Percentiles rank a stretch among this genome's conserved stretches.
phyloP scores from a whole-genome alignment of 495 filamentous ascomycete species.

The Neurospora terricola region DNA sequence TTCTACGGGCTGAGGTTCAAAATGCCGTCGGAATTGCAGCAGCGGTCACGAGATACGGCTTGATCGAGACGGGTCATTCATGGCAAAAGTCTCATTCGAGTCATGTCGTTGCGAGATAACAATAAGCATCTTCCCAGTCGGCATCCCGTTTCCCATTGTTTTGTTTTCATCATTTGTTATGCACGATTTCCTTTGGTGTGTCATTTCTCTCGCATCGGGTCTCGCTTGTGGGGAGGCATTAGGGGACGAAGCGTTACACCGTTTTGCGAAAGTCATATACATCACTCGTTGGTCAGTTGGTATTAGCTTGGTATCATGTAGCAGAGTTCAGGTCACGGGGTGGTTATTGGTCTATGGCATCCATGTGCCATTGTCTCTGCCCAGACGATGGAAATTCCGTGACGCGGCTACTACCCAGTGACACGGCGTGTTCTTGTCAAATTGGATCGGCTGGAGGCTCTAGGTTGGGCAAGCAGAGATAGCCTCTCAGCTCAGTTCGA shows the following conservation, averaged over 20 bases:
- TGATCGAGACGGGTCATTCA: neutral
- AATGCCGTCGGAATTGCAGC: constrained; percentile 5
- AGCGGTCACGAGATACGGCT: constrained; percentile 8
- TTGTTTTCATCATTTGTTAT: constrained; percentile 15
- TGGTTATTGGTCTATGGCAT: neutral
- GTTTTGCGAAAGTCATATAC: neutral
- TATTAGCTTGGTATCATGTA: neutral
- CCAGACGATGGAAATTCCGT: neutral
- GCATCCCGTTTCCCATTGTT: constrained; percentile 9
- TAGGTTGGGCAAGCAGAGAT: neutral
- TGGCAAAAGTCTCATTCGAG: constrained; percentile 1
- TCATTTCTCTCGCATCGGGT: constrained; percentile 23
- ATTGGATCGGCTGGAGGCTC: neutral
- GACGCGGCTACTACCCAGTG: neutral
- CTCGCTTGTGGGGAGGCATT: constrained; percentile 34
- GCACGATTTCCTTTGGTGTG: constrained; percentile 10
- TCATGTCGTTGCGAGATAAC: constrained; percentile 8
- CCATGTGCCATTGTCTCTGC: neutral
- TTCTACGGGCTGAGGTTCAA: neutral
- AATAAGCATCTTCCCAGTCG: constrained; percentile 8
- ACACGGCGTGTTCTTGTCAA: neutral
- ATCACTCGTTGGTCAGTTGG: neutral
- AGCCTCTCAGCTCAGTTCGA: neutral
- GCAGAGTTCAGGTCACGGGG: neutral
- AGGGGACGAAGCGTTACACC: constrained; percentile 21